These are phyloP conservation scores for Penicillium steckii DNA, from an alignment of 495 filamentous ascomycete species.

Conservation along the genomic window DNA sequence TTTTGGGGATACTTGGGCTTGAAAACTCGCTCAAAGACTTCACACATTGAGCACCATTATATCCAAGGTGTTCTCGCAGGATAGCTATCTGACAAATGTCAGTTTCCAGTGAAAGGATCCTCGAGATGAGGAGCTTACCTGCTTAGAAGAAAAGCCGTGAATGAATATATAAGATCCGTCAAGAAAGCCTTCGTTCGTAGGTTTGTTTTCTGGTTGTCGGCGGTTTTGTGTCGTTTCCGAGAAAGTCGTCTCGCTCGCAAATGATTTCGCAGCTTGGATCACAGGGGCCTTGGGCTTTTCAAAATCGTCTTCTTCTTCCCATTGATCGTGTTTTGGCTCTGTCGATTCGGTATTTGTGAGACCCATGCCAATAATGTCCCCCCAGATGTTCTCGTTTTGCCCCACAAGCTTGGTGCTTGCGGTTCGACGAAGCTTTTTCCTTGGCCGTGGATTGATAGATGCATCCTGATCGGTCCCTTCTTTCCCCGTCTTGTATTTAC, in stretches of 20 bases:
- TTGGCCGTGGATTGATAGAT: constrained; percentile 34
- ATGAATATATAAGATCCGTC: constrained; percentile 56
- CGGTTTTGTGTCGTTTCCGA: constrained; percentile 25
- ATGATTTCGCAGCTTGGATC: constrained; percentile 40
- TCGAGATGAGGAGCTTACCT: constrained; percentile 34
- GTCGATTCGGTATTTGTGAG: constrained; percentile 30
- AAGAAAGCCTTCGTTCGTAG: constrained; percentile 33
- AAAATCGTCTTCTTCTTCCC: constrained; percentile 32
- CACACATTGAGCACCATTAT: constrained; percentile 53
- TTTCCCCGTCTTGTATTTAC: constrained; percentile 25
- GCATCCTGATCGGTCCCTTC: constrained; percentile 13
- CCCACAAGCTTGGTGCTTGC: constrained; percentile 75
- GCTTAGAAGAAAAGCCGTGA: constrained; percentile 60
- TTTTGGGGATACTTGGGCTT: constrained; percentile 38
- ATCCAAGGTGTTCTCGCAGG: constrained; percentile 50
- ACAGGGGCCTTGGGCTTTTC: constrained; percentile 13
- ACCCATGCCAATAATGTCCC: constrained; percentile 70
- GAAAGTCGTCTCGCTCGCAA: constrained; percentile 41
- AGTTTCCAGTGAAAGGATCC: constrained; percentile 7
- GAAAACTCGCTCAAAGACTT: constrained; percentile 39
- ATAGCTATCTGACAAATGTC: constrained; percentile 36
- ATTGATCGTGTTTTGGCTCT: constrained; percentile 29
- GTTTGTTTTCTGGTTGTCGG: constrained; percentile 11
- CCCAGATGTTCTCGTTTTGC: constrained; percentile 83
- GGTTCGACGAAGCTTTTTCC: constrained; percentile 71